Conservation (phyloP, 768 basidiomycete genomes). For the Nevesoporus exiguus region DNA sequence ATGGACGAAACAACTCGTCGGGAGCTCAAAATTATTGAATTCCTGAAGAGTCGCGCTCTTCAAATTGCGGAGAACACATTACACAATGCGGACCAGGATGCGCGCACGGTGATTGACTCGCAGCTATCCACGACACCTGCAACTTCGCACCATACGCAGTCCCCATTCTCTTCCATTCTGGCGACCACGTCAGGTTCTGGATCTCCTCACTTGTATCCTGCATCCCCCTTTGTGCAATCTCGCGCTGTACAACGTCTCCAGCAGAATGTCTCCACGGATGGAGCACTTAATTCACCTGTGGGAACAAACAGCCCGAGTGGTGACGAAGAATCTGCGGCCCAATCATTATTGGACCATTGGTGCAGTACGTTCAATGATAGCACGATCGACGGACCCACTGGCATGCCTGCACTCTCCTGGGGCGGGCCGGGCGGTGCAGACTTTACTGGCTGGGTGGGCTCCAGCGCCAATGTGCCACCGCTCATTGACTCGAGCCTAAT, state of each 20-base stretch:
- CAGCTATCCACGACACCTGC: conserved; percentile 30
- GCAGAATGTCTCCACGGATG: conserved; percentile 41
- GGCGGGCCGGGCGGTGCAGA: conserved; percentile 55
- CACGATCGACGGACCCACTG: conserved; percentile 47
- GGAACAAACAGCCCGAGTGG: conserved; percentile 66
- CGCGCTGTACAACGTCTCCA: conserved; percentile 63
- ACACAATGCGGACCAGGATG: conserved; percentile 16
- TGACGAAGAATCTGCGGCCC: conserved; percentile 74
- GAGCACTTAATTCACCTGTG: conserved; percentile 52
- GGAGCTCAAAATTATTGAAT: conserved; percentile 83
- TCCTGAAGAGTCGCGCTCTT: conserved; percentile 66
- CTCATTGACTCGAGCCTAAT: conserved; percentile 45
- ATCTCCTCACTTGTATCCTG: conserved; percentile 24
- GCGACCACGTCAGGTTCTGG: conserved; percentile 17
- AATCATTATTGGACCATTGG: conserved; percentile 81
- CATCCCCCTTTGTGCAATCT: conserved; percentile 34
- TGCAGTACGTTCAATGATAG: conserved; percentile 74
- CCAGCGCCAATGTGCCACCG: conserved; percentile 33
- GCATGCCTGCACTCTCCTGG: conserved; percentile 53
- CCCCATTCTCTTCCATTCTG: conserved; percentile 24
- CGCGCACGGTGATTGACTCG: conserved; percentile 26
- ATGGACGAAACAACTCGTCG: conserved; percentile 80
- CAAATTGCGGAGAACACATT: conserved; percentile 41
- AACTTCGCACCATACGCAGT: conserved; percentile 14
- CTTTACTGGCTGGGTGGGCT: conserved; percentile 56